Conservation (phyloP, 352 stramenopile genomes). For the Pythium scleroteichum region DNA sequence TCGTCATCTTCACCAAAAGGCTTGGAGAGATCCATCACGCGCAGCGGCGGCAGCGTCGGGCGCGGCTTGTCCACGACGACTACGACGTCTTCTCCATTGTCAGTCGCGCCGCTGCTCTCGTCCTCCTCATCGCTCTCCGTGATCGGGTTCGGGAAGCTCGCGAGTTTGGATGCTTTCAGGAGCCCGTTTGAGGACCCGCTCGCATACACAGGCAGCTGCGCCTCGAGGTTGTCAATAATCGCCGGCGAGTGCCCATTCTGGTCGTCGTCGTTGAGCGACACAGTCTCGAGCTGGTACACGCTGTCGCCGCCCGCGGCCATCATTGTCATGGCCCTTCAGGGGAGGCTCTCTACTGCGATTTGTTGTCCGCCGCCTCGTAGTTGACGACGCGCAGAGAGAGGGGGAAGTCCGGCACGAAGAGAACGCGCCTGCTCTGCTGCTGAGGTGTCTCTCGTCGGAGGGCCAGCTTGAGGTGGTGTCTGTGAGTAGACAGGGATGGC, state of each 20-base stretch:
- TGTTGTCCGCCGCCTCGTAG: not conserved
- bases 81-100: conserved; percentile 33
- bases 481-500: conserved; percentile 4
- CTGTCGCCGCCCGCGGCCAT: conserved; percentile 40
- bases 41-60: conserved; percentile 45
- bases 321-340: conserved; percentile 14
- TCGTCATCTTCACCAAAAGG: conserved; percentile 23
- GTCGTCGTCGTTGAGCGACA: conserved; percentile 73
- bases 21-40: conserved; percentile 34
- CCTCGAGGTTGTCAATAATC: conserved; percentile 52
- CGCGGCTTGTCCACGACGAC: conserved; percentile 47
- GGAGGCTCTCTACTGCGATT: not conserved
- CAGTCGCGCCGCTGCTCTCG: not conserved
- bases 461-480: conserved; percentile 1
- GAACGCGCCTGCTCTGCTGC: not conserved
- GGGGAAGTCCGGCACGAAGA: not conserved
- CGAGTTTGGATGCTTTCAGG: conserved; percentile 27
- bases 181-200: conserved; percentile 16
- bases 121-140: conserved; percentile 31
- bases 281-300: conserved; percentile 62
- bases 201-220: conserved; percentile 37
- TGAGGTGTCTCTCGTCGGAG: not conserved
- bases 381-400: not conserved
- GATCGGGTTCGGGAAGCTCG: conserved; percentile 22
- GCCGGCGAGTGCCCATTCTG: conserved; percentile 18